phyloP scores from a whole-genome alignment of 2,329 filamentous ascomycete species.

The Daldinia sp. region DNA sequence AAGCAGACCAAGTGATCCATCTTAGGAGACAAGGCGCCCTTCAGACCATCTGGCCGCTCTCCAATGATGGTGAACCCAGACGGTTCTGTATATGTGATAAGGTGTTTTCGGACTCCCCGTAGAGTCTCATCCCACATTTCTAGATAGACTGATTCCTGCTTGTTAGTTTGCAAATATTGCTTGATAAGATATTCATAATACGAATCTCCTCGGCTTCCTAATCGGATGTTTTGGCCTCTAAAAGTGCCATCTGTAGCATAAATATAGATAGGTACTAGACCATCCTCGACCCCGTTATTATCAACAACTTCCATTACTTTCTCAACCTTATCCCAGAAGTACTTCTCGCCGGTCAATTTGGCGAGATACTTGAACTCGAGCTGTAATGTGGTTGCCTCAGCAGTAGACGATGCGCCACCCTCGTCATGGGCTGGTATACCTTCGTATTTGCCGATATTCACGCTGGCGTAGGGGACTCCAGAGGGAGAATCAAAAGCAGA shows the following conservation, averaged over 20 bases:
- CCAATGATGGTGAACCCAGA: slow-evolving; percentile 89
- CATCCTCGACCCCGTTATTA: slow-evolving; percentile 80
- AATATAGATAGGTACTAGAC: slow-evolving; percentile 92
- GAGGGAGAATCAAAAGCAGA: slow-evolving; percentile 89
- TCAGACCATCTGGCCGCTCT: slow-evolving; percentile 82
- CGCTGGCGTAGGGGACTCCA: slow-evolving; percentile 89
- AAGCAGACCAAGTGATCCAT: slow-evolving; percentile 99
- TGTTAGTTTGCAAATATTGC: slow-evolving; percentile 93
- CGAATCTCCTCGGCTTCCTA: slow-evolving; percentile 94
- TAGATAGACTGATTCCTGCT: slow-evolving; percentile 85
- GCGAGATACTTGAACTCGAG: slow-evolving; percentile 97
- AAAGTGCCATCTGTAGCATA: slow-evolving; percentile 83
- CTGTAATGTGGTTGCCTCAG: slow-evolving; percentile 91
- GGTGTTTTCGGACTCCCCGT: slow-evolving; percentile 86
- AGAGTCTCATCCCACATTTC: slow-evolving; percentile 95
- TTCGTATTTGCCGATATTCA: slow-evolving; percentile 82
- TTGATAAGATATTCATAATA: slow-evolving; percentile 99
- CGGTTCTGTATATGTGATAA: slow-evolving; percentile 87
- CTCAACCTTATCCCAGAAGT: slow-evolving; percentile 93
- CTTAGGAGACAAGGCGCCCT: slow-evolving; percentile 77
- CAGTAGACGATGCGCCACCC: slow-evolving; percentile 89
- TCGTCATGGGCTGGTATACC: slow-evolving; percentile 87
- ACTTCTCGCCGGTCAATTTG: slow-evolving; percentile 90
- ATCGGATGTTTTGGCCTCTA: slow-evolving; percentile 84
- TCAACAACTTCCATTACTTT: slow-evolving; percentile 93